These are phyloP conservation scores for Cardiospermum halicacabum DNA, from an alignment of 345 rosid genomes.

Conservation along the genomic window DNA sequence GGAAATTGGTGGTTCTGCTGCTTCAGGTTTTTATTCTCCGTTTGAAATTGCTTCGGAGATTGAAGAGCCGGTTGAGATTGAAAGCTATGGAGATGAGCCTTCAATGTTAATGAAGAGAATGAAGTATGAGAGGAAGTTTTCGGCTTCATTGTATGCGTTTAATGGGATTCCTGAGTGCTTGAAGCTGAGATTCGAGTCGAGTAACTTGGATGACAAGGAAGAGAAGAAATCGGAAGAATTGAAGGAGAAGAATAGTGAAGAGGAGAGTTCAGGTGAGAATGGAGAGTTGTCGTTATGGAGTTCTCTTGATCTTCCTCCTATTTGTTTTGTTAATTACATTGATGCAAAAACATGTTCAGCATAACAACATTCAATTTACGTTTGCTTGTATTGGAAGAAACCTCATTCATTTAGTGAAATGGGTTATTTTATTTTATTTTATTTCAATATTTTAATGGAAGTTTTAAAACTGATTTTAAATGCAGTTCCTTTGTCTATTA, in stretches of 20 bases:
- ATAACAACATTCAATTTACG: too few relatives aligned
- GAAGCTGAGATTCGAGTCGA: constrained; percentile 32
- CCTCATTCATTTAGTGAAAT: too few relatives aligned
- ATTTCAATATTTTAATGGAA: too few relatives aligned
- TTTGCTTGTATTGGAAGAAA: too few relatives aligned
- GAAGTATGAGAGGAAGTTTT: constrained; percentile 56
- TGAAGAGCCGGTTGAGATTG: constrained; percentile 31
- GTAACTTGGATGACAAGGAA: constrained; percentile 17
- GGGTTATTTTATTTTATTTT: too few relatives aligned
- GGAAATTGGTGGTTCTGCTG: constrained; percentile 21
- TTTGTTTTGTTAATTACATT: constrained; percentile 52
- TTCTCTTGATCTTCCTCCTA: constrained; percentile 62
- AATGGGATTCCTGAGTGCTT: constrained; percentile 57
- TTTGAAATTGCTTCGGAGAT: constrained; percentile 53
- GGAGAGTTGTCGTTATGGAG: constrained; percentile 52
- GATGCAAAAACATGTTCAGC: too few relatives aligned
- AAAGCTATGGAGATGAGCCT: constrained; percentile 33
- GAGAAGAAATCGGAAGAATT: constrained; percentile 19
- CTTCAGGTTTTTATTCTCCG: constrained; percentile 36
- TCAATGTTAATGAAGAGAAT: constrained; percentile 53
- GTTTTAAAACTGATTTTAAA: too few relatives aligned
- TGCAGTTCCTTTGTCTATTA: too few relatives aligned
- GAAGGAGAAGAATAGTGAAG: constrained; percentile 18
- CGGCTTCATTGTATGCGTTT: constrained; percentile 63
- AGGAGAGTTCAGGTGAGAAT: constrained; percentile 18